These are phyloP conservation scores for Cladophialophora immunda DNA, from an alignment of 2,329 filamentous ascomycete species.

Conservation along the genomic window DNA sequence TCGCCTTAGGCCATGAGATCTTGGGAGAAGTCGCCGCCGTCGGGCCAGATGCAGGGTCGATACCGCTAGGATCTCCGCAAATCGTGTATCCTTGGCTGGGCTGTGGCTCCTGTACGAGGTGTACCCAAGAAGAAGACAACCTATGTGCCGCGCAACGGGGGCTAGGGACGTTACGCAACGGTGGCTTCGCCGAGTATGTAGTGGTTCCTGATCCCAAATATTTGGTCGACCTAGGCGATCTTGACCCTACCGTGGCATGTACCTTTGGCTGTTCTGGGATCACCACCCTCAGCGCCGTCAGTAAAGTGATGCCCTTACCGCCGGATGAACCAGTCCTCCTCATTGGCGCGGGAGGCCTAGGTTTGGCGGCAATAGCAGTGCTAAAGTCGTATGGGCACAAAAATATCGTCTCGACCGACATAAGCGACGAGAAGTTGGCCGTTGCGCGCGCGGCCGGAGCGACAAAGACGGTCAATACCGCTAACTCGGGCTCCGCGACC, in stretches of 20 bases:
- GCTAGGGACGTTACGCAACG: slow-evolving; percentile 63
- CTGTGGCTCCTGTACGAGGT: slow-evolving; percentile 24
- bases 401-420: slow-evolving; percentile 28
- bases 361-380: slow-evolving; percentile 32
- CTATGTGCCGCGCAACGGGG: slow-evolving; percentile 73
- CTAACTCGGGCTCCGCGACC: background rate
- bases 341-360: slow-evolving; percentile 30
- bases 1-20: slow-evolving; percentile 28
- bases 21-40: slow-evolving; percentile 14
- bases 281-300: slow-evolving; percentile 21
- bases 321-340: slow-evolving; percentile 24
- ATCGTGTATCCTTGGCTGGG: slow-evolving; percentile 28
- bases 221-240: slow-evolving; percentile 31
- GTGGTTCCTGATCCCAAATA: slow-evolving; percentile 32
- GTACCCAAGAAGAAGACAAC: slow-evolving; percentile 63
- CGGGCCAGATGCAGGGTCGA: slow-evolving; percentile 2
- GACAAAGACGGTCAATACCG: slow-evolving; percentile 17
- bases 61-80: slow-evolving; percentile 9
- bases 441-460: slow-evolving; percentile 29
- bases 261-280: slow-evolving; percentile 27
- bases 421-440: slow-evolving; percentile 19
- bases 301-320: slow-evolving; percentile 4
- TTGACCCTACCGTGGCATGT: slow-evolving; percentile 47
- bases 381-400: slow-evolving; percentile 26
- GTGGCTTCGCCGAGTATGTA: slow-evolving; percentile 38